phyloP scores from a whole-genome alignment of 257 asterid genomes.

The Leonotis leonurus region DNA sequence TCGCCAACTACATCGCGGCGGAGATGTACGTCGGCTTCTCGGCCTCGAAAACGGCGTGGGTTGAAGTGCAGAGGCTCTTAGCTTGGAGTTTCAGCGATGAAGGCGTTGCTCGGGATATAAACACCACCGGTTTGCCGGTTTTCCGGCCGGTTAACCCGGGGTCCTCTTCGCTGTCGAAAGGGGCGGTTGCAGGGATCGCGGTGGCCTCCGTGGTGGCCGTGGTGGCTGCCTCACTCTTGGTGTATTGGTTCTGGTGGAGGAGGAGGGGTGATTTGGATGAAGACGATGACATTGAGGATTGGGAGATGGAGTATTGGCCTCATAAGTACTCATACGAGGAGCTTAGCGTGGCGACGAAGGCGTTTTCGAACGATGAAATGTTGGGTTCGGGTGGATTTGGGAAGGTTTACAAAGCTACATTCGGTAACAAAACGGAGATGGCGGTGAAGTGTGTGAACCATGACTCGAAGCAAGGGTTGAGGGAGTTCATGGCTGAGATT shows the following conservation, averaged over 20 bases:
- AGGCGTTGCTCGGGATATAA: slow-evolving; percentile 61
- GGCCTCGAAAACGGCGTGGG: slow-evolving; percentile 64
- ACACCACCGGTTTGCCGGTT: slow-evolving; percentile 58
- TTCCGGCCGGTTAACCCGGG: slow-evolving; percentile 30
- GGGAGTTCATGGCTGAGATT: slow-evolving; percentile 90
- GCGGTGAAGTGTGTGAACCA: slow-evolving; percentile 80
- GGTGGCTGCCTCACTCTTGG: slow-evolving; percentile 10
- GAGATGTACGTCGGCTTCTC: slow-evolving; percentile 73
- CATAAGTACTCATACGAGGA: slow-evolving; percentile 66
- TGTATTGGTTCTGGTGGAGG: slow-evolving; percentile 64
- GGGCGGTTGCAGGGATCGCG: slow-evolving; percentile 48
- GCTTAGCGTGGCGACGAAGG: slow-evolving; percentile 47
- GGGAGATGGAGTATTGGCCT: slow-evolving; percentile 91
- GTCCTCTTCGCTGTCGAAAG: slow-evolving; percentile 34
- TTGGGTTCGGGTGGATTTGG: slow-evolving; percentile 81
- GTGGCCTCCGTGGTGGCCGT: slow-evolving; percentile 38
- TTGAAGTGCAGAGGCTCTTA: slow-evolving; percentile 62
- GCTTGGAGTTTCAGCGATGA: slow-evolving; percentile 83
- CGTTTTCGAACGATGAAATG: slow-evolving; percentile 40
- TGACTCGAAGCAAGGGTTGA: slow-evolving; percentile 72
- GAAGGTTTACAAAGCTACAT: slow-evolving; percentile 57
- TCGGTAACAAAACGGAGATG: slow-evolving; percentile 42
- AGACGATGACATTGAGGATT: slow-evolving; percentile 63
- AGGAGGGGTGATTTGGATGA: slow-evolving; percentile 28
- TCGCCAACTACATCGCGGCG: slow-evolving; percentile 39